Evolutionary conservation across 208 protist species (phyloP), one percentile per base, ranked within the genome.

Genomic region (Vickermania spadyakhi): DNA sequence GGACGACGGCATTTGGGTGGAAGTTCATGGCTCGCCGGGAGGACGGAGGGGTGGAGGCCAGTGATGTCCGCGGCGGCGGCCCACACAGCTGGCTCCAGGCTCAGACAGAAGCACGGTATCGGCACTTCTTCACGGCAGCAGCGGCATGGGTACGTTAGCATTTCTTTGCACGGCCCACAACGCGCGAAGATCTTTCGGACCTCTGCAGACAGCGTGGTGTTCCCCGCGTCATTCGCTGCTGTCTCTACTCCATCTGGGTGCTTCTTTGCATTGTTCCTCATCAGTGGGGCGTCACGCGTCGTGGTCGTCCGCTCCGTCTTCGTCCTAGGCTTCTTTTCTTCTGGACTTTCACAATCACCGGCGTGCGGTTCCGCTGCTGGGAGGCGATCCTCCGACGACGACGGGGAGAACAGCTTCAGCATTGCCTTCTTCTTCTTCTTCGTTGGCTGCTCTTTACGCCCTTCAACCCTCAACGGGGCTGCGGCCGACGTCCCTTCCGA

Each of bases 41-140:
- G 31, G 22, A 68, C 60, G 18, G 41, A 57, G 14, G 53, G 21
- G 4, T 58, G 4, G 26, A 78, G 2, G 25, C 56, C 65, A 18
- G 45, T 13, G 18, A 27, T 58, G 60, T 0, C 7, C 3, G 64
- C 64, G 11, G 85, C 84, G 18, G 62, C 69, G 56, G 68, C 72
- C 84, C 83, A 91, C 54, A 76, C 67, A n/a, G 76, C 64, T 45
- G 60, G 49, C 28, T 75, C 76, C 51, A 91, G 54, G 68, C 84
- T 86, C 25, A 56, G 63, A 66, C 84, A 93, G 75, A 89, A 91
- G 70, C 92, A 97, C 27, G 68, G 77, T 50, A 84, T 72, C 2
- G 56, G 68, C 49, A 68, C 58, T 36, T 60, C 31, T 26, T 27
- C n/a, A 3, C 45, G 64, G 25, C 84, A 84, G 62, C 93, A 97